phyloP scores from a whole-genome alignment of 2,329 filamentous ascomycete species.

The Pyrenophora teres region DNA sequence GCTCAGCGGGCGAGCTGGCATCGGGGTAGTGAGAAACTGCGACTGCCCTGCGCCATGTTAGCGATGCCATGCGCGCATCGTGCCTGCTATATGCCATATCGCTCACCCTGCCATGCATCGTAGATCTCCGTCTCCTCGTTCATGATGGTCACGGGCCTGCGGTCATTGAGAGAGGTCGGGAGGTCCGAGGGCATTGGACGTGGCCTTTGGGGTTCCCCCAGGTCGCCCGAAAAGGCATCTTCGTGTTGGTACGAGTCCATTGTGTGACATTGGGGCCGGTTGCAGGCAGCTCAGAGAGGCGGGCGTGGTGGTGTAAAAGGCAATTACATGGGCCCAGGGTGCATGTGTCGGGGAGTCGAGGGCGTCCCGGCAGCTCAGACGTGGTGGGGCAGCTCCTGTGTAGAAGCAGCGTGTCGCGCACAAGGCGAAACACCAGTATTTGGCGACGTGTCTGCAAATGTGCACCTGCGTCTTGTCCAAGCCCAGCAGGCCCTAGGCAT shows the following conservation, averaged over 20 bases:
- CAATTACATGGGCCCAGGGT: slow-evolving; percentile 9
- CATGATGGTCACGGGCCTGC: slow-evolving; percentile 69
- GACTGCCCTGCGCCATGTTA: slow-evolving; percentile 72
- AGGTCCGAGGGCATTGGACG: slow-evolving; percentile 77
- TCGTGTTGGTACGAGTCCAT: slow-evolving; percentile 45
- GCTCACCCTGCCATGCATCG: slow-evolving; percentile 93
- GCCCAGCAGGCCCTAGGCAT: background rate
- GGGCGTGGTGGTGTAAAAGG: background rate
- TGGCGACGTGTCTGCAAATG: background rate
- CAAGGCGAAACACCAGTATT: background rate
- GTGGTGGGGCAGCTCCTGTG: slow-evolving; percentile 12
- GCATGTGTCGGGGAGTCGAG: slow-evolving; percentile 17
- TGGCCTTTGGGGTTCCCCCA: slow-evolving; percentile 35
- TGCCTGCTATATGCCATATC: slow-evolving; percentile 27
- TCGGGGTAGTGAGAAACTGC: slow-evolving; percentile 87
- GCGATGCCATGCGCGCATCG: background rate
- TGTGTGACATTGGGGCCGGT: slow-evolving; percentile 34
- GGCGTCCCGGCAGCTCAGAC: slow-evolving; percentile 7
- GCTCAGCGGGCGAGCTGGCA: slow-evolving; percentile 79
- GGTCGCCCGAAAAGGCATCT: slow-evolving; percentile 42
- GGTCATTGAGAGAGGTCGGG: slow-evolving; percentile 88
- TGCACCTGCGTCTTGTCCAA: background rate
- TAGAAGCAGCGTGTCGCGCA: slow-evolving; percentile 3
- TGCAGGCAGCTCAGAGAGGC: background rate
- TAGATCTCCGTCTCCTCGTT: slow-evolving; percentile 93